These are phyloP conservation scores for Exophiala aquamarina DNA, from an alignment of 2,329 filamentous ascomycete genomes.

Conservation along the genomic window DNA sequence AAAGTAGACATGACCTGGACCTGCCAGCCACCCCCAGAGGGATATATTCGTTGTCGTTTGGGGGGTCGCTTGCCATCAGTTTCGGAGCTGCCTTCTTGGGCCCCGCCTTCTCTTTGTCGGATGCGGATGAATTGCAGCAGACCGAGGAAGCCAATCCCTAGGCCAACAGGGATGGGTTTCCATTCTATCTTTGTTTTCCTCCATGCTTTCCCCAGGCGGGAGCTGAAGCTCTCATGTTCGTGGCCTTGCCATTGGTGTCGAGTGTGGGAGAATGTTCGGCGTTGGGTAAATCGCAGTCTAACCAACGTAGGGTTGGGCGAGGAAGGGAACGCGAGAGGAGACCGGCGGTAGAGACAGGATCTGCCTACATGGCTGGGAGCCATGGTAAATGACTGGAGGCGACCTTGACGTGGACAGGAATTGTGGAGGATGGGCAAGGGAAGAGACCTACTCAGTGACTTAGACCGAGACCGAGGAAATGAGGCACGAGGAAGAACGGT, in stretches of 20 bases:
- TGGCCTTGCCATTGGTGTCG: slow-evolving; percentile 41
- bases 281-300: slow-evolving; percentile 11
- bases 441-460: too few relatives aligned
- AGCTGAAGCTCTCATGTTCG: slow-evolving; percentile 56
- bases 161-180: slow-evolving; percentile 84
- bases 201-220: slow-evolving; percentile 58
- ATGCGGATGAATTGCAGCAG: slow-evolving; percentile 81
- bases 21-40: slow-evolving; percentile 80
- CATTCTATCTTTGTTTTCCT: slow-evolving; percentile 71
- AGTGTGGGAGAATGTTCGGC: slow-evolving; percentile 37
- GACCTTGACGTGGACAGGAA: too few relatives aligned
- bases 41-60: slow-evolving; percentile 65
- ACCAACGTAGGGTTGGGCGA: not conserved
- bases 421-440: too few relatives aligned
- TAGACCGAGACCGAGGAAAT: too few relatives aligned
- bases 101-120: slow-evolving; percentile 47
- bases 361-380: slow-evolving; percentile 17
- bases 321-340: not conserved
- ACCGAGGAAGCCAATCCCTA: slow-evolving; percentile 83
- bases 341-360: slow-evolving; percentile 25
- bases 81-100: slow-evolving; percentile 43
- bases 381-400: slow-evolving; percentile 3
- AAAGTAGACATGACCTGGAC: slow-evolving; percentile 92
- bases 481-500: not conserved
- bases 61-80: slow-evolving; percentile 45